phyloP scores from a whole-genome alignment of 495 filamentous ascomycete species.

The Neurospora pannonica region DNA sequence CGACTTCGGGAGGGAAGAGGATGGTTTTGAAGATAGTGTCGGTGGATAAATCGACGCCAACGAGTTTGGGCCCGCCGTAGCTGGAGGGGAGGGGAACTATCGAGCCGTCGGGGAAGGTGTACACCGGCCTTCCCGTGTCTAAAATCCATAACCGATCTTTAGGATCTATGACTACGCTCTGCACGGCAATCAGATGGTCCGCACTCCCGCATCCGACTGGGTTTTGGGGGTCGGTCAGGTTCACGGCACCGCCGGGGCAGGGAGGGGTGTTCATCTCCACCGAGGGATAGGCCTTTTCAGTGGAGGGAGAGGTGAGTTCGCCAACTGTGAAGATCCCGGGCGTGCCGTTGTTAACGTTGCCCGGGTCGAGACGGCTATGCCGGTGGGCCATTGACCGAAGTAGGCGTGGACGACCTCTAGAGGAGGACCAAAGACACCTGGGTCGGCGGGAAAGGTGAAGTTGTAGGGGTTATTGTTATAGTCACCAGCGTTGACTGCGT shows the following conservation, averaged over 20 bases:
- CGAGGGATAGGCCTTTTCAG: background rate
- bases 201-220: background rate
- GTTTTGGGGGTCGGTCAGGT: background rate
- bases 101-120: background rate
- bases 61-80: background rate
- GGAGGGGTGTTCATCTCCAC: background rate
- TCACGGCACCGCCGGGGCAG: background rate
- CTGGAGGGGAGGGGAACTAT: accelerated
- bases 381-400: background rate
- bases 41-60: background rate
- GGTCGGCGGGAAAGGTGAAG: background rate
- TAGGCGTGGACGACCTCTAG: background rate
- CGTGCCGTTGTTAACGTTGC: background rate
- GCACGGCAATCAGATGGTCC: background rate
- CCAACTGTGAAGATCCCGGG: background rate
- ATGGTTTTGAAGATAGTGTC: background rate
- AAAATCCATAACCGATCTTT: background rate
- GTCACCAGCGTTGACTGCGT: background rate
- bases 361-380: background rate
- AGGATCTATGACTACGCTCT: accelerated
- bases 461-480: background rate
- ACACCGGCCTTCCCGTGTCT: background rate
- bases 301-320: background rate
- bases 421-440: background rate
- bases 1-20: background rate